A percentile compares a stretch with the other conserved stretches of the same genome.
These are phyloP conservation scores for Tetraselmis chui DNA, from an alignment of 139 green algal genomes.

Conservation along the genomic window DNA sequence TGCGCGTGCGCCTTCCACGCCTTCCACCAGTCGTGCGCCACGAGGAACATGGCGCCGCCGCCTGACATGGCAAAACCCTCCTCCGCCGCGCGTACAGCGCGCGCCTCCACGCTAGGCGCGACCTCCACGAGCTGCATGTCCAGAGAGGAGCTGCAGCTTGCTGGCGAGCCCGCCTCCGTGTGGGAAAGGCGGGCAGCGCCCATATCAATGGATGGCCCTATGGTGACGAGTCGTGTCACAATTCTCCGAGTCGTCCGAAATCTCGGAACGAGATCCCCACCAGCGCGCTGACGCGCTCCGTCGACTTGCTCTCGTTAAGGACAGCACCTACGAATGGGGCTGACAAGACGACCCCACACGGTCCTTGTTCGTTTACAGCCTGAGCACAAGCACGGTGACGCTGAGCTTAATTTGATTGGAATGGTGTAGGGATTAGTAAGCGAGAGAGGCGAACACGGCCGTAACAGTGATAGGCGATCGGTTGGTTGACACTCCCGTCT, in stretches of 20 bases:
- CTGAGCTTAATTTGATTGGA: no score
- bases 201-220: neutral
- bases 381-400: neutral
- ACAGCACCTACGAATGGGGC: no score
- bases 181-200: neutral
- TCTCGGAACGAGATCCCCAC: neutral
- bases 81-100: neutral
- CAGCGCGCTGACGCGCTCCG: no score
- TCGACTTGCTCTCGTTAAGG: no score
- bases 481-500: no score
- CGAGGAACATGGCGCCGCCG: neutral
- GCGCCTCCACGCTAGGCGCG: neutral
- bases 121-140: neutral
- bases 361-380: no score
- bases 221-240: neutral
- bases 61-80: neutral
- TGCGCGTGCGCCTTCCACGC: neutral
- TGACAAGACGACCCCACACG: no score
- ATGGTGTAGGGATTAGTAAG: no score
- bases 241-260: neutral
- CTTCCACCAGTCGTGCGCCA: neutral
- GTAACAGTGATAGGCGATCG: no score
- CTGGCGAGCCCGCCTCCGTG: neutral
- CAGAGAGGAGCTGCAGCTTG: neutral
- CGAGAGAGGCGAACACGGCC: no score